Conservation (phyloP, 352 stramenopile species). For the Aphanomyces astaci region DNA sequence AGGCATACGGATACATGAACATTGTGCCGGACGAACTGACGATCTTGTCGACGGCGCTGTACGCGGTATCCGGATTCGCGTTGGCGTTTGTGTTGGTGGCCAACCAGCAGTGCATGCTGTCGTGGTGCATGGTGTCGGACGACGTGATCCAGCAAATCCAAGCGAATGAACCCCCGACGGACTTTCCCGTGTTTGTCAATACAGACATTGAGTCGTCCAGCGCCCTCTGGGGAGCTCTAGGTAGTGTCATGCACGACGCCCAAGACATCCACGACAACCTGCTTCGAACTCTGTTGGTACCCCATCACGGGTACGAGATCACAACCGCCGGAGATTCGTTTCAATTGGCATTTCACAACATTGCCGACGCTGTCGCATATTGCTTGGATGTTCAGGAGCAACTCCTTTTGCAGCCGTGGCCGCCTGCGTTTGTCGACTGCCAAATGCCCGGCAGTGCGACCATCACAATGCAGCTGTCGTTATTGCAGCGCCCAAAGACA, state of each 20-base stretch:
- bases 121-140: slow-evolving; percentile 2
- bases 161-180: slow-evolving; percentile 25
- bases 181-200: slow-evolving; percentile 60
- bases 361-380: slow-evolving; percentile 52
- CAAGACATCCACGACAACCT: slow-evolving; percentile 45
- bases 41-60: background rate
- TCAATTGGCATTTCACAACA: slow-evolving; percentile 59
- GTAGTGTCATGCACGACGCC: slow-evolving; percentile 30
- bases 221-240: slow-evolving; percentile 48
- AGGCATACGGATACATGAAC: background rate
- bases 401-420: slow-evolving; percentile 46
- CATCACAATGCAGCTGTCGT: background rate
- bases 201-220: slow-evolving; percentile 76
- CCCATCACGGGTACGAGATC: slow-evolving; percentile 63
- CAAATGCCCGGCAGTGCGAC: slow-evolving; percentile 34
- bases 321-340: slow-evolving; percentile 63
- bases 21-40: slow-evolving; percentile 30
- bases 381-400: slow-evolving; percentile 52
- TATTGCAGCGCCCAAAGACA: background rate
- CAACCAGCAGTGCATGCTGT: slow-evolving; percentile 12
- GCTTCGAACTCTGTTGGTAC: slow-evolving; percentile 37
- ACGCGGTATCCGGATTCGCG: slow-evolving; percentile 1
- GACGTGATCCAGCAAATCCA: slow-evolving; percentile 5
- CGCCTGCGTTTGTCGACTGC: slow-evolving; percentile 43
- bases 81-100: slow-evolving; percentile 16